These are phyloP conservation scores for Dentiscutata heterogama DNA, from an alignment of 371 early-diverging fungal species.

Conservation along the genomic window DNA sequence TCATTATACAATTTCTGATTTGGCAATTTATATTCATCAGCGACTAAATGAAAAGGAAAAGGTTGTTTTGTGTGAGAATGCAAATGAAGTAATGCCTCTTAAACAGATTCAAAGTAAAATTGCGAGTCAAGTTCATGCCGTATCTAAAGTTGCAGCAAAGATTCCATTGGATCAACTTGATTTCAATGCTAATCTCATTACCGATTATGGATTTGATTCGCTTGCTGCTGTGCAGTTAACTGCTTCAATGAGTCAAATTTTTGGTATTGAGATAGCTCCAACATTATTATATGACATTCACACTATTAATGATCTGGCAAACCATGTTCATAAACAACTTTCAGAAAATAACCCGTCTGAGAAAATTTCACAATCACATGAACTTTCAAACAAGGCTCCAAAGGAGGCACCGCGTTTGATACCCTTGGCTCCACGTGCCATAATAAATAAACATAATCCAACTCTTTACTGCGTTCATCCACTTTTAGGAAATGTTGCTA, in stretches of 20 bases:
- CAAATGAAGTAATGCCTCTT: neutral
- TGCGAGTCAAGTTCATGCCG: neutral
- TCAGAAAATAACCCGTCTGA: neutral
- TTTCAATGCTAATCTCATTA: slow-evolving; percentile 29
- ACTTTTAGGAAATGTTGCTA: slow-evolving; percentile 37
- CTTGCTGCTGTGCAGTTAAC: slow-evolving; percentile 37
- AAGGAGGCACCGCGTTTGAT: slow-evolving; percentile 12
- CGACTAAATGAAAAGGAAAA: neutral
- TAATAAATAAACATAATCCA: slow-evolving; percentile 20
- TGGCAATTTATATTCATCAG: neutral
- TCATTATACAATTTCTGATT: neutral
- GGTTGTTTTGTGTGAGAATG: neutral
- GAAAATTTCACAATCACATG: neutral
- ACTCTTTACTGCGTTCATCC: slow-evolving; percentile 40
- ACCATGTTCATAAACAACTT: slow-evolving; percentile 2
- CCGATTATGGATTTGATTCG: slow-evolving; percentile 42
- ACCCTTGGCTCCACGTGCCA: slow-evolving; percentile 22
- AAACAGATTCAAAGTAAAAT: slow-evolving; percentile 5
- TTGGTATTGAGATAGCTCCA: slow-evolving; percentile 24
- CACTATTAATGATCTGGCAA: neutral
- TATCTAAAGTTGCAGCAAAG: slow-evolving; percentile 1
- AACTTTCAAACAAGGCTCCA: neutral
- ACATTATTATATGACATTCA: slow-evolving; percentile 30
- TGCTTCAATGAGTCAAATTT: slow-evolving; percentile 31
- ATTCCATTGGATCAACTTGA: neutral